Evolutionary conservation across 192 early-diverging fungal genomes (phyloP), one percentile per base, ranked within the genome.

Genomic region (Coemansia sp.): DNA sequence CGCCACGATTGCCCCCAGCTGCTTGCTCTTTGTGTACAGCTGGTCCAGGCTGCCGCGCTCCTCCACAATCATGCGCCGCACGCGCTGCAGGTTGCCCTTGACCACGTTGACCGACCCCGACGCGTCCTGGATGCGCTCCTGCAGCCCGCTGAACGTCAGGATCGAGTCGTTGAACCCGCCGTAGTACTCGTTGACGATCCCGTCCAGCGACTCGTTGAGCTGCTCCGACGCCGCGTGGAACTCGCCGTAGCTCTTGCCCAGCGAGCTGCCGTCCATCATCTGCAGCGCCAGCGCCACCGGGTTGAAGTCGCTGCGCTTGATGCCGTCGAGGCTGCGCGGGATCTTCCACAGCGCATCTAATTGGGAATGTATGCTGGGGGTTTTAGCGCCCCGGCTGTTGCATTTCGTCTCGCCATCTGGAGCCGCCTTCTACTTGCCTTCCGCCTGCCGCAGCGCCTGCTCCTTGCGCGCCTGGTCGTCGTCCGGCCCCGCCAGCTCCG

Each of bases 161-260:
- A 90, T 90, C 6, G 89, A 89, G 39, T 85, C 83, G 52, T 88
- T 90, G 55, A 90, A 90, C 9, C 89, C 87, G 28, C 83, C 82
- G 50, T 90, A 89, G 61, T 87, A 89, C 47, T 88, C 89, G 62
- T 89, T 78, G 8, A 87, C 85, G 44, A 90, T 87, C 21, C 74
- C 77, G 41, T 85, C 77, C 39, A 90, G 74, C 26, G 87, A 86
- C 28, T 74, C 67, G 62, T 89, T 83, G 26, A 90, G 73, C 39
- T 78, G 75, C 19, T 62, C 52, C 10, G 82, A 74, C 22, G 81
- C 82, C 42, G 78, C 55, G 28, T 65, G 58, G 58, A 90, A 90
- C 55, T 80, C 81, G 14, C 81, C 78, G 60, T 85, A 85, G 67
- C 84, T 85, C 20, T 73, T 75, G 7, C 83, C 82, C 32, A 78